Evolutionary conservation across 1,284 basidiomycete genomes (phyloP).

Genomic region (Sporisorium exsertum): DNA sequence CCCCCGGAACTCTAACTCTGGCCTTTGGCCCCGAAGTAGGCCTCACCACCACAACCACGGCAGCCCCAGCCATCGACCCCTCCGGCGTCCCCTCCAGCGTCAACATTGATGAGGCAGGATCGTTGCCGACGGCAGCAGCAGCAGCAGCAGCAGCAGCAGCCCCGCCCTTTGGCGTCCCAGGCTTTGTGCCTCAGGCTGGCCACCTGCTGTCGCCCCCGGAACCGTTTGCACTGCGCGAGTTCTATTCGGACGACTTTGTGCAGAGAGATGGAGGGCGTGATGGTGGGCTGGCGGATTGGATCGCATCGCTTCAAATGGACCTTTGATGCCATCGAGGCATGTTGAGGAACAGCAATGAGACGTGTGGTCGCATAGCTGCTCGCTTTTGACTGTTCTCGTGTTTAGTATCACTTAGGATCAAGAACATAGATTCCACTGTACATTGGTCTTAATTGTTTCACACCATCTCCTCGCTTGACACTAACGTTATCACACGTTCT

Average conservation of each 20-base stretch:
- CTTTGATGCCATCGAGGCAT: conserved; percentile 10
- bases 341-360: neutral
- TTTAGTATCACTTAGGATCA: neutral
- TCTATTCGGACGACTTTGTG: conserved; percentile 28
- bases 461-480: too few species aligned
- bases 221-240: conserved; percentile 33
- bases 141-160: conserved; percentile 7
- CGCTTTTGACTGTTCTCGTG: too few species aligned
- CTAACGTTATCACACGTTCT: too few species aligned
- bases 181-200: neutral
- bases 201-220: conserved; percentile 22
- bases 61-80: neutral
- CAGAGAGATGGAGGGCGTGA: conserved; percentile 9
- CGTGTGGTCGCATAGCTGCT: too few species aligned
- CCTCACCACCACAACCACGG: neutral
- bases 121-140: too few species aligned
- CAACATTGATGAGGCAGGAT: too few species aligned
- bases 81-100: neutral
- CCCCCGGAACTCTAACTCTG: conserved; percentile 11
- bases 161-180: conserved; percentile 27
- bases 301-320: conserved; percentile 29
- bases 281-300: conserved; percentile 27
- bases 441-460: too few species aligned
- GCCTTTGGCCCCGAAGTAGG: conserved; percentile 15
- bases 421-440: too few species aligned